A percentile compares a stretch with the other conserved stretches of the same genome.
These are phyloP conservation scores for Chrysanthemum lavandulifolium DNA, from an alignment of 129 eudicot genomes.

Conservation along the genomic window DNA sequence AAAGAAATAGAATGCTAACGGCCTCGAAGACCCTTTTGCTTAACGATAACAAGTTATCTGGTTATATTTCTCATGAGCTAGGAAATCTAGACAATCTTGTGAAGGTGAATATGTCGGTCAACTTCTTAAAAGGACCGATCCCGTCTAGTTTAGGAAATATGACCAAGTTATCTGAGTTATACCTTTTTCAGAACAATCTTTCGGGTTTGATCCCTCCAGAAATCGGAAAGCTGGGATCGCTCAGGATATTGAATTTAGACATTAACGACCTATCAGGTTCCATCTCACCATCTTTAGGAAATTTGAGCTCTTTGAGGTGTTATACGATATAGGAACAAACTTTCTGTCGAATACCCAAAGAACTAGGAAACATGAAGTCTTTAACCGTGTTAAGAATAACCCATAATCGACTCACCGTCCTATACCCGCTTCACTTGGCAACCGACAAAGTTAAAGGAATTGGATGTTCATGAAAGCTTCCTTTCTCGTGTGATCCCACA, in stretches of 20 bases:
- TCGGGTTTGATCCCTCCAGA: constrained; percentile 30
- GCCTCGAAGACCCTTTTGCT: constrained; percentile 21
- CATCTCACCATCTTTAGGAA: constrained; percentile 39
- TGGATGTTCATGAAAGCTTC: constrained; percentile 25
- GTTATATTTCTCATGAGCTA: constrained; percentile 28
- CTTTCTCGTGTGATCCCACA: constrained; percentile 34
- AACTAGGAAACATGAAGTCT: constrained; percentile 21
- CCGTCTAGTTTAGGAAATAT: constrained; percentile 33
- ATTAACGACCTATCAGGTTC: constrained; percentile 4
- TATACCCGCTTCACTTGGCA: constrained; percentile 34
- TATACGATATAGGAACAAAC: constrained; percentile 20
- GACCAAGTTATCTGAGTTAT: constrained; percentile 17
- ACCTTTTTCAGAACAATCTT: constrained; percentile 29
- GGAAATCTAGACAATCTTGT: constrained; percentile 24
- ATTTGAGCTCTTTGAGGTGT: constrained; percentile 17
- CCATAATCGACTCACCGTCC: constrained; percentile 30
- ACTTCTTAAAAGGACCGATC: constrained; percentile 26
- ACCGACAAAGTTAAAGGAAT: constrained; percentile 20
- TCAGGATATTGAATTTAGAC: not conserved
- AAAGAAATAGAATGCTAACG: constrained; percentile 27
- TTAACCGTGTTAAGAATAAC: constrained; percentile 3
- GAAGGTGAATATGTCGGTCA: constrained; percentile 19
- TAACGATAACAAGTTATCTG: constrained; percentile 26
- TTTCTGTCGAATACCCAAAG: constrained; percentile 38
- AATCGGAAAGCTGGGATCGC: constrained; percentile 13